Base-by-base conservation (phyloP, 208 protist genomes). In the Crithidia thermophila region DNA sequence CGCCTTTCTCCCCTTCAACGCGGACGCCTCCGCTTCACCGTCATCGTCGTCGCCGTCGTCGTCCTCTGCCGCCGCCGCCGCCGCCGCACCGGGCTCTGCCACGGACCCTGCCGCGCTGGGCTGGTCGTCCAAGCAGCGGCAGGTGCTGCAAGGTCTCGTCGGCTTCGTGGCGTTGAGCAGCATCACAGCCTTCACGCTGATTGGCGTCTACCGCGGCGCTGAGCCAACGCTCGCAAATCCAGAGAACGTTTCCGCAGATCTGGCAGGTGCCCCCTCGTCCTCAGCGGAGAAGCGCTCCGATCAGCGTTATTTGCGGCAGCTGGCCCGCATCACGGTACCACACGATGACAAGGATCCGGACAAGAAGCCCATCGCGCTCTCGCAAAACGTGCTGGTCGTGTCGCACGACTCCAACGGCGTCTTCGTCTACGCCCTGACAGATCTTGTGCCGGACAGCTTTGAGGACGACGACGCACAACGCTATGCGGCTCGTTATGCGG, bases 291-390 rank as follows among this genome's bases (percentile, higher is more conserved):
- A 18, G 4, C 45, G 36, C 11, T n/a, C n/a, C n/a, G n/a, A n/a
- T n/a, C n/a, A n/a, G n/a, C 68, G 68, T 39, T 67, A 74, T 27
- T 63, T 96, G 14, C 80, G 62, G 18, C 58, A 45, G n/a, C 65
- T 87, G 25, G 81, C 85, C 4, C 79, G 85, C 47, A 73, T 94
- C 30, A 46, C 23, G 18, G 49, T 96, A 10, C 86, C 90, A 16
- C 67, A 72, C 21, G 90, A 96, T 36, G 27, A 21, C 3, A 72
- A 65, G 30, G 91, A 96, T 39, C 84, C 87, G 0, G 90, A 96
- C 67, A 96, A 96, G 78, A 96, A 96, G 57, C 86, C 88, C 13
- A 81, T 96, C 60, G 77, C 82, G 3, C 64, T 94, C 14, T 59
- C 84, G 8, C 79, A 85, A 36, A 82, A 84, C 30, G 50, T 76